Evolutionary conservation across 2,329 filamentous ascomycete genomes (phyloP).

Genomic region (Chaetomiaceae sp.): DNA sequence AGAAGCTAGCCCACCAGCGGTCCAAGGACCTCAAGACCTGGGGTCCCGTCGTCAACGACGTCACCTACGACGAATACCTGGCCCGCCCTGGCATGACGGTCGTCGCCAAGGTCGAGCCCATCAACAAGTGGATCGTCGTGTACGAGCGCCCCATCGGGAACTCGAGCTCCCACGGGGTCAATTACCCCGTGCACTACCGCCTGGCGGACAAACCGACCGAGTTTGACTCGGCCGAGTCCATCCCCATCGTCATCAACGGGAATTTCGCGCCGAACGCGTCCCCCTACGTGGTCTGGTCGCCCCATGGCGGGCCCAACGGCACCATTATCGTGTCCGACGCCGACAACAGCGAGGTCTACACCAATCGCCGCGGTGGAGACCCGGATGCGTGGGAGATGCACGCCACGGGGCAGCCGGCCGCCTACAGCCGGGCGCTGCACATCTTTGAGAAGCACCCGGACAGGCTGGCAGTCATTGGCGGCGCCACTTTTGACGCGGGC

Average conservation of each 20-base stretch:
- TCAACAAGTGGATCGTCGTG: constrained; percentile 30
- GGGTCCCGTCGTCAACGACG: constrained; percentile 57
- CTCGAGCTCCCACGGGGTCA: constrained; percentile 30
- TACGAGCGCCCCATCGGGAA: constrained; percentile 31
- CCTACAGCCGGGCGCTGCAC: constrained; percentile 31
- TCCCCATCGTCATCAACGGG: constrained; percentile 32
- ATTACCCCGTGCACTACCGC: constrained; percentile 44
- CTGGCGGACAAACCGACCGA: constrained; percentile 36
- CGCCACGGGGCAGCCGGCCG: constrained; percentile 23
- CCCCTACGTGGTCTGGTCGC: constrained; percentile 43
- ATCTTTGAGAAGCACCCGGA: constrained; percentile 25
- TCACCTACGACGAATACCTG: constrained; percentile 57
- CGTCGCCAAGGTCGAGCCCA: constrained; percentile 21
- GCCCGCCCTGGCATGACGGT: constrained; percentile 66
- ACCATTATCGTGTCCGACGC: constrained; percentile 42
- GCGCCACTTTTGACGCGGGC: constrained; percentile 22
- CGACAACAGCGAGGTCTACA: constrained; percentile 36
- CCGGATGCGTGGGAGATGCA: constrained; percentile 36
- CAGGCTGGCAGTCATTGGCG: constrained; percentile 34
- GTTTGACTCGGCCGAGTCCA: constrained; percentile 33
- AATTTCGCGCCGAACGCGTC: constrained; percentile 35
- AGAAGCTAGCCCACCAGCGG: constrained; percentile 64
- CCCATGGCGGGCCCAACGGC: constrained; percentile 39
- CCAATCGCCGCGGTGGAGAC: constrained; percentile 40
- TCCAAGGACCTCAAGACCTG: constrained; percentile 57